Evolutionary conservation across 495 filamentous ascomycete genomes (phyloP).

Genomic region (Cercophora samala): DNA sequence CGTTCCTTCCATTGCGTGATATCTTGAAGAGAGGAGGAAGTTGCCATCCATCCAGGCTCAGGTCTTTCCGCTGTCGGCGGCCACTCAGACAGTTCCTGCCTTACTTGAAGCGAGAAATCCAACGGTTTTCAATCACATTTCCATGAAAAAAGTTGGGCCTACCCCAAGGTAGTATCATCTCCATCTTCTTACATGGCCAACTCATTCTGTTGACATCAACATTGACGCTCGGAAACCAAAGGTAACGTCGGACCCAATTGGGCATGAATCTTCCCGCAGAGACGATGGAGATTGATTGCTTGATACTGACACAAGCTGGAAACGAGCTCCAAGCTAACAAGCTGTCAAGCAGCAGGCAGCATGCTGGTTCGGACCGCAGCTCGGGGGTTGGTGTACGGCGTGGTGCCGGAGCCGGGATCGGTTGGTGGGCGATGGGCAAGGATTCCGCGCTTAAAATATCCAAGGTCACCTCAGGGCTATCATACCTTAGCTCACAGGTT

Average conservation of each 20-base stretch:
- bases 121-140: background rate
- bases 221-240: background rate
- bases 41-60: no score
- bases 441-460: background rate
- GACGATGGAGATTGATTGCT: background rate
- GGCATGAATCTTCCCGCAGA: background rate
- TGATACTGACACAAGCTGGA: slow-evolving; percentile 3
- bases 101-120: background rate
- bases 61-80: no score
- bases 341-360: background rate
- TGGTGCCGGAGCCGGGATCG: slow-evolving; percentile 3
- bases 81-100: background rate
- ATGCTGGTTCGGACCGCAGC: background rate
- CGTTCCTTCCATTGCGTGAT: background rate
- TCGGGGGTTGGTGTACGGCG: slow-evolving; percentile 1
- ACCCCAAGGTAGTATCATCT: background rate
- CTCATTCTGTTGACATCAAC: background rate
- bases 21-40: background rate
- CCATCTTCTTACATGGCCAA: background rate
- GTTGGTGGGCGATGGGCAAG: background rate
- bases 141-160: background rate
- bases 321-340: background rate
- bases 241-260: background rate
- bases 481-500: no score
- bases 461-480: background rate